These are phyloP conservation scores for Bryoglossum gracile DNA, from an alignment of 495 filamentous ascomycete species.

Conservation along the genomic window DNA sequence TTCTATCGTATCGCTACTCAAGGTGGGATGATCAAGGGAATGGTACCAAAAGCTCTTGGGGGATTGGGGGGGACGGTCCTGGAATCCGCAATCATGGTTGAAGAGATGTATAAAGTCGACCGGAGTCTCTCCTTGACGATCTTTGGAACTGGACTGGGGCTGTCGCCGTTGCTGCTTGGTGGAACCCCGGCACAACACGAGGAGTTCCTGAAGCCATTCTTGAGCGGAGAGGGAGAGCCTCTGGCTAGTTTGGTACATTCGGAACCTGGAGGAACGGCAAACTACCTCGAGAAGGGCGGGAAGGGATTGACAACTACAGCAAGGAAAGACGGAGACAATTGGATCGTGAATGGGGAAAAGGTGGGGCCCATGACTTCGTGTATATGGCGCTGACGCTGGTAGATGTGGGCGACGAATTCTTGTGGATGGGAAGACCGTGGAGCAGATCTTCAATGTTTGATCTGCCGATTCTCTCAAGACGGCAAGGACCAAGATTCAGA, in stretches of 20 bases:
- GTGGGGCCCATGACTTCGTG: conserved; percentile 15
- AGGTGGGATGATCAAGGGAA: conserved; percentile 41
- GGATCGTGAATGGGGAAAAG: conserved; percentile 51
- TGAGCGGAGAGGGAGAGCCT: conserved; percentile 37
- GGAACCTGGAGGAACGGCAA: conserved; percentile 45
- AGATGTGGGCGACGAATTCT: conserved; percentile 49
- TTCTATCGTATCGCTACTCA: conserved; percentile 36
- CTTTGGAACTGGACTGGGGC: conserved; percentile 42
- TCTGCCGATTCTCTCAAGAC: conserved; percentile 37
- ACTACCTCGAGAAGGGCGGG: conserved; percentile 43
- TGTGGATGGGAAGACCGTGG: conserved; percentile 46
- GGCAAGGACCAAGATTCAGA: conserved; percentile 15
- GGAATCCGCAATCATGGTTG: conserved; percentile 43
- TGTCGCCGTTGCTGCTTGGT: conserved; percentile 40
- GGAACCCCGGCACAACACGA: conserved; percentile 33
- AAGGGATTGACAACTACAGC: conserved; percentile 43
- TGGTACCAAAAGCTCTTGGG: conserved; percentile 36
- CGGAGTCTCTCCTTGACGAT: conserved; percentile 41
- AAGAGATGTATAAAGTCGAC: conserved; percentile 46
- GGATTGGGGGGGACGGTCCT: conserved; percentile 37
- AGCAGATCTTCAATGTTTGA: conserved; percentile 45
- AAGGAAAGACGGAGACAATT: conserved; percentile 41
- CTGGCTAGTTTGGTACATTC: conserved; percentile 44
- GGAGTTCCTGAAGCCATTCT: conserved; percentile 42
- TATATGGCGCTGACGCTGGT: not conserved